Conservation (phyloP, 2,329 filamentous ascomycete species). For the Chalara sp. region DNA sequence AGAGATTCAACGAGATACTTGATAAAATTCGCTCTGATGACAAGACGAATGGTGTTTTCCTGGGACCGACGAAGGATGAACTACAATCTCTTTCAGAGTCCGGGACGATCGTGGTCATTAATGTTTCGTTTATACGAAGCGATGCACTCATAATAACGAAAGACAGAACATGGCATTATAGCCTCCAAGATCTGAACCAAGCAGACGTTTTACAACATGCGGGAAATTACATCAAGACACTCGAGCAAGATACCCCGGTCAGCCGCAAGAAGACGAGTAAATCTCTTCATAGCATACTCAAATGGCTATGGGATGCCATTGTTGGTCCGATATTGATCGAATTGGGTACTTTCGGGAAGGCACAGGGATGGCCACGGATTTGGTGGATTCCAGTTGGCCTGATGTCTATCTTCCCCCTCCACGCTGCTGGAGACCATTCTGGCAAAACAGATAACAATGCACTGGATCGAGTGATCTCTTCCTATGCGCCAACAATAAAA, state of each 20-base stretch:
- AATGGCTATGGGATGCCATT: background rate
- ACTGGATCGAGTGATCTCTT: background rate
- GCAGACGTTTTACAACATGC: background rate
- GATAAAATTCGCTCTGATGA: no score
- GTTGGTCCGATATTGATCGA: background rate
- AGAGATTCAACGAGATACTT: no score
- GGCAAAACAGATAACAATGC: background rate
- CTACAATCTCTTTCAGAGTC: no score
- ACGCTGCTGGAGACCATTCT: background rate
- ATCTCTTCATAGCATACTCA: background rate
- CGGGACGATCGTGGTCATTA: background rate
- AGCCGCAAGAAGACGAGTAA: background rate
- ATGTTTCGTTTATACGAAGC: background rate
- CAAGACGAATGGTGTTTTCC: no score
- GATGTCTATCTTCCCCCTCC: background rate
- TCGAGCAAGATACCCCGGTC: background rate
- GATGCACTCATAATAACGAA: background rate
- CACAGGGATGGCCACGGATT: background rate
- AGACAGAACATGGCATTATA: background rate
- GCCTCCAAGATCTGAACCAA: background rate
- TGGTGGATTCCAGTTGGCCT: background rate
- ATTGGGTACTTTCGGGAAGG: background rate
- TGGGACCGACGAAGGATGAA: no score
- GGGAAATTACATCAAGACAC: background rate
- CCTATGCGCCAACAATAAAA: background rate